Percentiles rank a stretch among this genome's conserved stretches.
phyloP scores from a whole-genome alignment of 257 asterid species.

The Pogostemon cablin region DNA sequence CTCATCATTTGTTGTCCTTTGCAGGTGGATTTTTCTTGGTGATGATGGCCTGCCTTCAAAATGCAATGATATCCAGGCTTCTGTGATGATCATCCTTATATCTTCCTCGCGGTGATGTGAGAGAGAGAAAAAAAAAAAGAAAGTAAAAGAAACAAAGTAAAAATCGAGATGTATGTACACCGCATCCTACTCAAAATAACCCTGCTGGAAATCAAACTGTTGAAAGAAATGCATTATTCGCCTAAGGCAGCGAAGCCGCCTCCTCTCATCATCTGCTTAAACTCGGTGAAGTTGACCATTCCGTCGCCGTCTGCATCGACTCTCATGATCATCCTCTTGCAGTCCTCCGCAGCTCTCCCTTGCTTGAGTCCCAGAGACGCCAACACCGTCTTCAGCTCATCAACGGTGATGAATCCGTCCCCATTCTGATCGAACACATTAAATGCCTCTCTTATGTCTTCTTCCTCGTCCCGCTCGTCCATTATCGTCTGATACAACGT shows the following conservation, averaged over 20 bases:
- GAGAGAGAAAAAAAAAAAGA: neutral
- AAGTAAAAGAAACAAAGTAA: neutral
- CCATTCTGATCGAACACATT: constrained; percentile 64
- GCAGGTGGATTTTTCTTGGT: constrained; percentile 3
- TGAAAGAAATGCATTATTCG: constrained; percentile 25
- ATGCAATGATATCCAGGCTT: neutral
- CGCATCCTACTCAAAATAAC: constrained; percentile 22
- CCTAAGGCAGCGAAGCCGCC: constrained; percentile 54
- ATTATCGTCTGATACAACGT: constrained; percentile 48
- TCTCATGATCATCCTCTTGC: constrained; percentile 62
- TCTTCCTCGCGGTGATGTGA: constrained; percentile 9
- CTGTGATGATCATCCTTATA: neutral
- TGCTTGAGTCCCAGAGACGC: constrained; percentile 59
- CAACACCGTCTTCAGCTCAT: constrained; percentile 58
- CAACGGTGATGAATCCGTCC: constrained; percentile 61
- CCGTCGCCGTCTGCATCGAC: constrained; percentile 71
- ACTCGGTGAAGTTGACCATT: constrained; percentile 56
- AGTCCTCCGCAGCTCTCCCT: constrained; percentile 58
- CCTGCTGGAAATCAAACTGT: constrained; percentile 2
- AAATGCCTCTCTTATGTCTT: constrained; percentile 64
- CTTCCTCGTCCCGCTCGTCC: constrained; percentile 60
- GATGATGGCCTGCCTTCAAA: too few relatives aligned
- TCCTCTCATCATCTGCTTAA: constrained; percentile 75
- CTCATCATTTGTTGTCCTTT: neutral
- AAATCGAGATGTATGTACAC: constrained; percentile 32